Evolutionary conservation across 2,329 filamentous ascomycete genomes (phyloP).

Genomic region (Neonectria ditissima): DNA sequence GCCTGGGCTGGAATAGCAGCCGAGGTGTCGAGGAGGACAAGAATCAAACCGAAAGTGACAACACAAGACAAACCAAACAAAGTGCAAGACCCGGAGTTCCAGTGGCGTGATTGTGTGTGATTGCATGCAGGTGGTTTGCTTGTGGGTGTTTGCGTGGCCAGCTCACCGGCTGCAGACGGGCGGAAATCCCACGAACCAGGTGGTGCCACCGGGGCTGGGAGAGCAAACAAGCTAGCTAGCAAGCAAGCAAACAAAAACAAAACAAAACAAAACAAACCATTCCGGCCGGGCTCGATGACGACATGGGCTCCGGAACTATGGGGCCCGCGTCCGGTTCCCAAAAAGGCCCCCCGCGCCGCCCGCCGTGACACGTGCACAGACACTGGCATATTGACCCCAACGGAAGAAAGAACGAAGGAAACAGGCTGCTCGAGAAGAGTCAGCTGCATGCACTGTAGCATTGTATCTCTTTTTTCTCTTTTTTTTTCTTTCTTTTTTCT

Average conservation of each 20-base stretch:
- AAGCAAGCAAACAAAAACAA: background rate
- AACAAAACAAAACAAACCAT: background rate
- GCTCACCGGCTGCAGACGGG: background rate
- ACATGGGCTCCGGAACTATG: background rate
- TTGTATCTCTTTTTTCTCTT: too few species aligned
- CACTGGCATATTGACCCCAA: too few species aligned
- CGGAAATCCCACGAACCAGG: conserved; percentile 11
- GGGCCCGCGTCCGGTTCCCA: too few species aligned
- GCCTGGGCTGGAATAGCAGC: conserved; percentile 25
- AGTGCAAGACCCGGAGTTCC: background rate
- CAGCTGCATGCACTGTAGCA: background rate
- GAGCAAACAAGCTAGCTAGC: too few species aligned
- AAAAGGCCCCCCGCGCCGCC: background rate
- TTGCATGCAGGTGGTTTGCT: too few species aligned
- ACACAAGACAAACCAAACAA: background rate
- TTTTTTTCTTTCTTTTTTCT: background rate
- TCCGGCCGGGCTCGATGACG: background rate
- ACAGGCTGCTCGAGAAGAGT: too few species aligned
- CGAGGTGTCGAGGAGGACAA: conserved; percentile 38
- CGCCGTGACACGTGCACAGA: too few species aligned
- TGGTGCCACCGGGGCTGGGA: too few species aligned
- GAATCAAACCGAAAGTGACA: background rate
- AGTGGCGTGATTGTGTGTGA: background rate
- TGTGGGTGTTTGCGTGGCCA: conserved; percentile 14
- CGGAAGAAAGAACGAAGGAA: too few species aligned